Conservation (phyloP, 2,329 filamentous ascomycete species). For the Colletotrichum sansevieriae region DNA sequence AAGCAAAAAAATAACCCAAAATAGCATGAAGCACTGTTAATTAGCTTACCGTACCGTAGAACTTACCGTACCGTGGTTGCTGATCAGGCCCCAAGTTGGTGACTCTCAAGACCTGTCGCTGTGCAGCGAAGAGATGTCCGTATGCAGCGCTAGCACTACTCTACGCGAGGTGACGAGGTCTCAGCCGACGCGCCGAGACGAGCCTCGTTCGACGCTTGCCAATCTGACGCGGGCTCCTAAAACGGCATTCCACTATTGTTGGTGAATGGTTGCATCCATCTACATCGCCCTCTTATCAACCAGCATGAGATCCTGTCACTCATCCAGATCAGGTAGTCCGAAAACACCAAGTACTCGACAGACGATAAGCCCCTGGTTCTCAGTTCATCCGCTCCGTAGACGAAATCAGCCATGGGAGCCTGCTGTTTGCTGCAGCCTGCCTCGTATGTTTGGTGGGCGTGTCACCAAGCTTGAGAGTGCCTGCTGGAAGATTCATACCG, state of each 20-base stretch:
- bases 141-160: background rate
- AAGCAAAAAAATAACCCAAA: too few species aligned
- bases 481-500: background rate
- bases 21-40: too few species aligned
- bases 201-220: conserved; percentile 1
- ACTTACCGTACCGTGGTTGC: too few species aligned
- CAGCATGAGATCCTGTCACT: conserved; percentile 4
- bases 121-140: too few species aligned
- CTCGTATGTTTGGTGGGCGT: conserved; percentile 21
- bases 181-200: conserved; percentile 6
- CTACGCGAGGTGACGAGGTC: background rate
- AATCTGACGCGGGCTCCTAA: conserved; percentile 18
- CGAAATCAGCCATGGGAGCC: background rate
- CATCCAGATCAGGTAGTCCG: conserved; percentile 28
- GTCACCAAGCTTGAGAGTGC: background rate
- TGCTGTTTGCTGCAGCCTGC: background rate
- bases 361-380: conserved; percentile 19
- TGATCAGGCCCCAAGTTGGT: too few species aligned
- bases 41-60: too few species aligned
- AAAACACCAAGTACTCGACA: conserved; percentile 11
- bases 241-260: conserved; percentile 1
- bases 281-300: conserved; percentile 23
- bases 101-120: background rate
- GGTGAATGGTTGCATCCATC: conserved; percentile 8
- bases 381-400: conserved; percentile 12